Evolutionary conservation across 2,329 filamentous ascomycete genomes (phyloP).

Genomic region (Pseudogymnoascus sp.): DNA sequence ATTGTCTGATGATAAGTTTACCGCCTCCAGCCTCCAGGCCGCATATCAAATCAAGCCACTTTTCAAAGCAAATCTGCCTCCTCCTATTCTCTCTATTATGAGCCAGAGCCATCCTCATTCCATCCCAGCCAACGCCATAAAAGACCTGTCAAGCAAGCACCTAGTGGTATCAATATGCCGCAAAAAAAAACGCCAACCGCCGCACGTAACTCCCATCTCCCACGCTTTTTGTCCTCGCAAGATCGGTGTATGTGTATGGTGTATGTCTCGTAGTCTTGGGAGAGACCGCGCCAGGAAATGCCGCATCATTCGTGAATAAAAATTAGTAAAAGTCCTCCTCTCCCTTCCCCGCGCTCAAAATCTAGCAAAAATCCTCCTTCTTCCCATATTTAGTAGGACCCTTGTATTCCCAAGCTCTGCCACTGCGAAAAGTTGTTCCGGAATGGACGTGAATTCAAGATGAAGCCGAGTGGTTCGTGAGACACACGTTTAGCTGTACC

Average conservation of each 20-base stretch:
- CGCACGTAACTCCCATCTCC: neutral
- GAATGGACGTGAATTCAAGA: neutral
- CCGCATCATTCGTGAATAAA: conserved; percentile 5
- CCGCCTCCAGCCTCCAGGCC: neutral
- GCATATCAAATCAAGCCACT: neutral
- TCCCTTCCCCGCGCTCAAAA: neutral
- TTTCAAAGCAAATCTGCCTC: neutral
- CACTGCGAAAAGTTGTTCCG: neutral
- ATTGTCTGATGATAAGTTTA: conserved; percentile 2
- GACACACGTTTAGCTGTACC: conserved; percentile 16
- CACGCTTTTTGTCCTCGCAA: neutral
- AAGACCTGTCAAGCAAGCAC: neutral
- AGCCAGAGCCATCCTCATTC: neutral
- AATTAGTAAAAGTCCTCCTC: neutral
- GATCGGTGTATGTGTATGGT: conserved; percentile 2
- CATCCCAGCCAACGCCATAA: neutral
- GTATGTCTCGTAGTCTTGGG: conserved; percentile 3
- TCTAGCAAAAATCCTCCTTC: neutral
- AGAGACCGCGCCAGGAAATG: neutral
- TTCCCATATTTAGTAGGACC: neutral
- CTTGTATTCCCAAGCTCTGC: neutral
- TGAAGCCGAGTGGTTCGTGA: neutral
- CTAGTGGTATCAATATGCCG: conserved; percentile 1
- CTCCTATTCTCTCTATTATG: neutral
- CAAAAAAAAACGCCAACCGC: neutral